Conservation (phyloP, 768 basidiomycete genomes). For the Pulveroboletus sp. region DNA sequence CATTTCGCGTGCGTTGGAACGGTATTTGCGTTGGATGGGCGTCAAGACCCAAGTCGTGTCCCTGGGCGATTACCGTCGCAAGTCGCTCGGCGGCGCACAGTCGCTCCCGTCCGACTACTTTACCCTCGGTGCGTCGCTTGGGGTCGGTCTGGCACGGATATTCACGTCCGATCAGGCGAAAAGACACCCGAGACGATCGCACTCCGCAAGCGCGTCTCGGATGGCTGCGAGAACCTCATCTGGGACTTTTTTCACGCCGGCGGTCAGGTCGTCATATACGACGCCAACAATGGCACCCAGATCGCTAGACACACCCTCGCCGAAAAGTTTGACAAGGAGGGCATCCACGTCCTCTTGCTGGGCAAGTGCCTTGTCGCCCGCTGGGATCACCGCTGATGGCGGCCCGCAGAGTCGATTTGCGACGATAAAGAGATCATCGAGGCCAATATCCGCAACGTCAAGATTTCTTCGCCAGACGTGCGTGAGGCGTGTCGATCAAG, state of each 20-base stretch:
- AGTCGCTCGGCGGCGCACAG: conserved; percentile 84
- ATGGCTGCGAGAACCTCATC: conserved; percentile 86
- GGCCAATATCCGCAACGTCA: conserved; percentile 91
- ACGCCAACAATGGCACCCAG: conserved; percentile 90
- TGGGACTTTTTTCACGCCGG: conserved; percentile 83
- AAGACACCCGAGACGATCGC: conserved; percentile 79
- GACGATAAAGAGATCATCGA: conserved; percentile 92
- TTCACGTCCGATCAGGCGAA: conserved; percentile 47
- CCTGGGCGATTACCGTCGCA: conserved; percentile 91
- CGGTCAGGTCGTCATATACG: conserved; percentile 97
- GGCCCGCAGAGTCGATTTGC: conserved; percentile 79
- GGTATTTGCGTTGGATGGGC: conserved; percentile 98
- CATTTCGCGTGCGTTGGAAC: conserved; percentile 90
- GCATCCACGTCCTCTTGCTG: conserved; percentile 91
- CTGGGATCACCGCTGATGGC: conserved; percentile 7
- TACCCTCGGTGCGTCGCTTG: conserved; percentile 66
- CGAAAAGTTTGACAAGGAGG: conserved; percentile 81
- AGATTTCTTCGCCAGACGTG: conserved; percentile 97
- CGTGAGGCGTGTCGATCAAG: conserved; percentile 26
- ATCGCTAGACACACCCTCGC: conserved; percentile 66
- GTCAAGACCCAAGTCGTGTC: conserved; percentile 95
- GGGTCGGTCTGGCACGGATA: too few relatives aligned
- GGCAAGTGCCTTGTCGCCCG: conserved; percentile 44
- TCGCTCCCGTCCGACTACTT: conserved; percentile 94
- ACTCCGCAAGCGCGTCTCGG: conserved; percentile 69